Evolutionary conservation across 108 stramenopile species (phyloP), one percentile per base, ranked within the genome.

Genomic region (Skeletonema grethae): DNA sequence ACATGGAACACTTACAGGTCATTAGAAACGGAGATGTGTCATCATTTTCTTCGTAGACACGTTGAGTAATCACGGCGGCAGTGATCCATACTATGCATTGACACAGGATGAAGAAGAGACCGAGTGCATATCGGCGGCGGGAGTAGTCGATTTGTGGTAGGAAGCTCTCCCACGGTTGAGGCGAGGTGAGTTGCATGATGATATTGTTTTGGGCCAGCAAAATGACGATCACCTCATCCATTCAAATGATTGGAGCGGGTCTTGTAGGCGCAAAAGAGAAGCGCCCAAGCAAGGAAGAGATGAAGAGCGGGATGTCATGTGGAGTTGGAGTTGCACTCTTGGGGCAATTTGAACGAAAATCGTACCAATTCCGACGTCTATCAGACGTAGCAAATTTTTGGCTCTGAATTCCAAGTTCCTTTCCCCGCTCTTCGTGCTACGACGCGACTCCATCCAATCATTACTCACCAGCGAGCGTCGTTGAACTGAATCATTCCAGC

Each of bases 21-120:
- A 79, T 73, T 57, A 73, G 24, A 69, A 79, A 74, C 25, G 78
- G 78, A 12, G 78, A 79, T 0, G 67, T 65, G 9, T 73, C 36
- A 4, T 45, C 65, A 15, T 65, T 55, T 8, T 69, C 61, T 32
- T 63, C 32, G 57, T 66, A 79, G 9, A 79, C 46, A 58, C 38
- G 63, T 53, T 79, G 78, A 9, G 72, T 73, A 12, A 79, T 59
- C 3, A 73, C 43, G 31, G 78, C 67, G 10, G 65, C 63, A 7
- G 25, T 12, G 12, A 73, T 63, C 55, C 24, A 36, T 15, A 73
- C 31, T 16, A 73, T 18, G 36, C 72, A 73, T 57, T 73, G 65
- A 7, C 46, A 10, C 12, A 73, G 56, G 34, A 73, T 73, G 36
- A 73, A 35, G 35, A 66, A 67, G 32, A 66, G 43, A 10, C 72